Conservation (phyloP, 257 asterid genomes). For the Solanum clarkiae region DNA sequence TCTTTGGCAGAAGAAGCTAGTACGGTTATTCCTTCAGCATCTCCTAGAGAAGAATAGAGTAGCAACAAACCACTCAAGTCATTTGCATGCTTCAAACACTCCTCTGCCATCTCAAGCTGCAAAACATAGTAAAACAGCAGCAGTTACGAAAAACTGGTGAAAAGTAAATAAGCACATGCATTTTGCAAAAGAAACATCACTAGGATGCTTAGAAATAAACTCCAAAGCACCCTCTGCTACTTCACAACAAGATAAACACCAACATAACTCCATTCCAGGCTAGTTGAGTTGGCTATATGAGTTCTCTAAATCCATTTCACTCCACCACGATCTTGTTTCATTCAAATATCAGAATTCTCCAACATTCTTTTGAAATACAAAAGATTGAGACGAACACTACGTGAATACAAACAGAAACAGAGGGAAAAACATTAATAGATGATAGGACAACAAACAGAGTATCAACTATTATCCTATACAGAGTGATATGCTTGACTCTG, state of each 20-base stretch:
- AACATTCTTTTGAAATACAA: not conserved
- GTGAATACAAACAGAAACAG: not conserved
- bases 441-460: not conserved
- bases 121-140: not conserved
- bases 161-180: not conserved
- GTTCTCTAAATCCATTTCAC: not conserved
- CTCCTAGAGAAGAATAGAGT: constrained; percentile 82
- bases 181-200: not conserved
- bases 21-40: constrained; percentile 64
- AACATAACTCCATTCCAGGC: not conserved
- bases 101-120: constrained; percentile 87
- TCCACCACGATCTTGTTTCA: not conserved
- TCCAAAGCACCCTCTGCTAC: not conserved
- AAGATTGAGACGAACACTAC: not conserved
- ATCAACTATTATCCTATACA: not conserved
- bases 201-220: not conserved
- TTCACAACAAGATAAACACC: not conserved
- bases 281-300: not conserved
- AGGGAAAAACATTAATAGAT: not conserved
- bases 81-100: constrained; percentile 84
- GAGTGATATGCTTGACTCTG: not conserved
- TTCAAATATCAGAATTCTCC: not conserved
- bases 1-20: constrained; percentile 77
- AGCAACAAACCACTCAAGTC: constrained; percentile 92
- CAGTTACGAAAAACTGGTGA: not conserved